Evolutionary conservation across 2,329 filamentous ascomycete species (phyloP).

Genomic region (Ascosphaera apis): DNA sequence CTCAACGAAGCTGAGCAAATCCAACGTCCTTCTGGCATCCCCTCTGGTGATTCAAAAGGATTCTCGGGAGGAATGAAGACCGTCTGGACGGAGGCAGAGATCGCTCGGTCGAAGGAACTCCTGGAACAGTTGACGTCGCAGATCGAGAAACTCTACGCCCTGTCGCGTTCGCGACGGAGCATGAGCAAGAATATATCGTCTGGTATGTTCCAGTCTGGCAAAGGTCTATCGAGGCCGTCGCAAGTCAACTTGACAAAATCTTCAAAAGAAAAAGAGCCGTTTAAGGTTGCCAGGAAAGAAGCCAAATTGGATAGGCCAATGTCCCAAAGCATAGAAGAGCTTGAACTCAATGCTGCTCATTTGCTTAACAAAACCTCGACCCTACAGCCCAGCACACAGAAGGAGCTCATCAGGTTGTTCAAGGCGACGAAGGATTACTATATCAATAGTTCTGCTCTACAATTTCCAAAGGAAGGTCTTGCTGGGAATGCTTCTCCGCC

Average conservation of each 20-base stretch:
- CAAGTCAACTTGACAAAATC: slow-evolving; percentile 12
- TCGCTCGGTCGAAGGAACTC: slow-evolving; percentile 32
- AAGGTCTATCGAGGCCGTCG: slow-evolving; percentile 9
- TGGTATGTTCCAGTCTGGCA: slow-evolving; percentile 9
- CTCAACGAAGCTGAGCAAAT: slow-evolving; percentile 38
- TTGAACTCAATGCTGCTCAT: slow-evolving; percentile 1
- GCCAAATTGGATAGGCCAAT: neutral
- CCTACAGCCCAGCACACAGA: neutral
- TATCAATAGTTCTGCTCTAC: slow-evolving; percentile 18
- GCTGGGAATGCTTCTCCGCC: slow-evolving; percentile 19
- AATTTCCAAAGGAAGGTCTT: slow-evolving; percentile 14
- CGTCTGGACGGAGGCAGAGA: slow-evolving; percentile 27
- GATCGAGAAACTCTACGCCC: slow-evolving; percentile 40
- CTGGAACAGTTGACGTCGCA: slow-evolving; percentile 36
- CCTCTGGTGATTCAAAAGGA: slow-evolving; percentile 12
- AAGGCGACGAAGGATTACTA: slow-evolving; percentile 13
- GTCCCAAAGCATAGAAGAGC: neutral
- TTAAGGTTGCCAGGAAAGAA: slow-evolving; percentile 3
- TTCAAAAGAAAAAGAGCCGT: slow-evolving; percentile 8
- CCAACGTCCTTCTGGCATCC: slow-evolving; percentile 17
- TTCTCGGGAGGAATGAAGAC: slow-evolving; percentile 15
- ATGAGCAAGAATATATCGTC: slow-evolving; percentile 14
- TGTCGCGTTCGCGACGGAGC: slow-evolving; percentile 29
- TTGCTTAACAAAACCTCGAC: neutral
- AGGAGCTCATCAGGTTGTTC: slow-evolving; percentile 2